Base-by-base conservation (phyloP, 2,329 filamentous ascomycete genomes). In the Seiridium unicorne region DNA sequence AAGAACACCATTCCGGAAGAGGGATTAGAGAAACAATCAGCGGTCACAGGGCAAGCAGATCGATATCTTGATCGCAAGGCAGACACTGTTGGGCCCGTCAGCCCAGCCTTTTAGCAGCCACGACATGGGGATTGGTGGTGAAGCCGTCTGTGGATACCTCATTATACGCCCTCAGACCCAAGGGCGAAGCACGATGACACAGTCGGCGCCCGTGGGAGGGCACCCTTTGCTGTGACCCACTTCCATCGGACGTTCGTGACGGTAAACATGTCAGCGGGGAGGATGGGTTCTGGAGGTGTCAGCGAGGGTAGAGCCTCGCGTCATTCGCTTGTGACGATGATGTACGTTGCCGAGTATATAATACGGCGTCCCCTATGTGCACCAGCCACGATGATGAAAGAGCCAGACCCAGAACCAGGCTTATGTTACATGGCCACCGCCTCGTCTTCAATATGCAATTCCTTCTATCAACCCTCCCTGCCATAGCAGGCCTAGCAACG, bases 21-120 rank as follows among this genome's bases (percentile, higher is more conserved):
- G 49, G 49, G 38, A 53, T 53, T 53, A 18, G 32, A 53, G 34
- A 18, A 38, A 53, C 49, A 35, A 18, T 35, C 3, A 36, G n/a
- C 32, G 32, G 49, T 53, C 49, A 53, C 49, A 53, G n/a, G 49
- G 38, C 49, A n/a, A 53, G 49, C 31, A 53, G 49, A 53, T 53
- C 49, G 31, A 36, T 53, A 35, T 35, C 34, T 18, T 53, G 32
- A 34, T 35, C 49, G 49, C 18, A 53, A 10, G 49, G 11, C 47
- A 31, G 10, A n/a, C 32, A 35, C 35, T 34, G 35, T 53, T 53
- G 31, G 34, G 9, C 35, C 49, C 49, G 49, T 38, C 49, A 53
- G 49, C 49, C 49, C 49, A 38, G 47, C n/a, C 49, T 36, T 35
- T 35, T 53, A 38, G 47, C 47, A 38, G 13, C 40, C 6, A 11